These are phyloP conservation scores for Cryptococcus deneoformans DNA, from an alignment of 1,284 basidiomycete genomes.

Conservation along the genomic window DNA sequence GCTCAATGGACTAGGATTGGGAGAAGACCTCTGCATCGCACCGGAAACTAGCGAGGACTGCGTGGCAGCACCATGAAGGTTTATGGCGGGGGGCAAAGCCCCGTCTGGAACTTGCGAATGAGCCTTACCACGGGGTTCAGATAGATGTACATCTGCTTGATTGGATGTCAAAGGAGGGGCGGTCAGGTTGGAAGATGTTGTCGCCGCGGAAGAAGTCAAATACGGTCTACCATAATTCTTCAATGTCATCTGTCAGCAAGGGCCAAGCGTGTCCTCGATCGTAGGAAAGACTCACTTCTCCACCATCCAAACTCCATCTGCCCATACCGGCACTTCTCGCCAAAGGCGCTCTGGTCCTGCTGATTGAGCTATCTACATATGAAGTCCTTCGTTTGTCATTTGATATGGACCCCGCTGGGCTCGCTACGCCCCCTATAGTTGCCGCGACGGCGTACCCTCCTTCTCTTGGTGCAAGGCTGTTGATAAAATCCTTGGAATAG, in stretches of 20 bases:
- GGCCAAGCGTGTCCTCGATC: neutral
- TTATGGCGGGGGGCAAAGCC: constrained; percentile 16
- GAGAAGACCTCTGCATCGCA: constrained; percentile 1
- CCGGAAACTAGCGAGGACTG: neutral
- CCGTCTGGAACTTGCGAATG: constrained; percentile 23
- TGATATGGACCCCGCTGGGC: neutral
- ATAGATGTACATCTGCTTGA: neutral
- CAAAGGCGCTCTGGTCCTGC: constrained; percentile 29
- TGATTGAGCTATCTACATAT: constrained; percentile 6
- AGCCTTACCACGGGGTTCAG: too few relatives aligned
- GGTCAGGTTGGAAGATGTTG: constrained; percentile 32
- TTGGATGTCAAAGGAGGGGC: constrained; percentile 20
- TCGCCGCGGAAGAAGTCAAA: constrained; percentile 27
- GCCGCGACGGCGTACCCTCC: constrained; percentile 50
- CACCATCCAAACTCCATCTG: constrained; percentile 42
- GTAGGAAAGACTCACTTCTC: constrained; percentile 27
- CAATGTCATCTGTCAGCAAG: neutral
- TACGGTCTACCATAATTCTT: constrained; percentile 26
- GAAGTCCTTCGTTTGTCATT: constrained; percentile 24
- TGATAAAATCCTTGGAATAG: constrained; percentile 43
- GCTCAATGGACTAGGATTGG: constrained; percentile 29
- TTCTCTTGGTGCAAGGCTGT: constrained; percentile 43
- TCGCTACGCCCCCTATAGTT: constrained; percentile 19
- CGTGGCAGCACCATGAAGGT: neutral
- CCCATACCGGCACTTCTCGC: constrained; percentile 42